Evolutionary conservation across 1,284 basidiomycete species (phyloP), one percentile per base, ranked within the genome.

Genomic region (Erythrobasidium hasegawianum): DNA sequence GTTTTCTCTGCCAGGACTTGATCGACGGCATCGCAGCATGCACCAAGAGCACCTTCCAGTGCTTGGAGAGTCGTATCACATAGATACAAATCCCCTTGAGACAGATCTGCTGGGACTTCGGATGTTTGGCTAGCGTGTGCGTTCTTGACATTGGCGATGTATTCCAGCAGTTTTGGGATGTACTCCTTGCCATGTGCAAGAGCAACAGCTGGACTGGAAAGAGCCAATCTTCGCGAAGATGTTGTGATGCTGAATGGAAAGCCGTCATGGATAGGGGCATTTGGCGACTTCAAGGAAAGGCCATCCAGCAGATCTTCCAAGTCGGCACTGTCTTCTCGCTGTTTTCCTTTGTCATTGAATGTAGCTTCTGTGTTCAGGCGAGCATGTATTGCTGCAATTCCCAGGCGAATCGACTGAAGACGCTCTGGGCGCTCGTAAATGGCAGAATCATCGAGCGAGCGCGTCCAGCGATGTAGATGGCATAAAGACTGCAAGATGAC

Each of bases 11-110:
- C 38, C 14, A 86, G 67, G n/a, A 87, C 79, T 66, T 78, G 69
- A 22, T 95, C 90, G 0, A 95, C 86, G 0, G 89, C 90, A 76
- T 94, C 86, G 75, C 89, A 93, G 0, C 90, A 83, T 0, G 90
- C 88, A 0, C 86, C 86, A 1, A 89, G 72, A 0, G 88, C 87
- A 0, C 88, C 88, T 75, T 86, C 83, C 27, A 92, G 86, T 0
- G 89, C 88, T 47, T 83, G 80, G 1, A 89, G 75, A 9, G 87
- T 88, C 57, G 80, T 81, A 0, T 84, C 85, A 75, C 74, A 91
- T 88, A 81, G 79, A 75, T 95, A 96, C 14, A 95, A 76, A 78
- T 95, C 92, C 38, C 89, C 88, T 73, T 91, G 86, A 1, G 86
- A 81, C 14, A 87, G 76, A 2, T 82, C 83, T 24, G 81, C 77